Base-by-base conservation (phyloP, 495 filamentous ascomycete species). In the Penicillium dipodomyicola region DNA sequence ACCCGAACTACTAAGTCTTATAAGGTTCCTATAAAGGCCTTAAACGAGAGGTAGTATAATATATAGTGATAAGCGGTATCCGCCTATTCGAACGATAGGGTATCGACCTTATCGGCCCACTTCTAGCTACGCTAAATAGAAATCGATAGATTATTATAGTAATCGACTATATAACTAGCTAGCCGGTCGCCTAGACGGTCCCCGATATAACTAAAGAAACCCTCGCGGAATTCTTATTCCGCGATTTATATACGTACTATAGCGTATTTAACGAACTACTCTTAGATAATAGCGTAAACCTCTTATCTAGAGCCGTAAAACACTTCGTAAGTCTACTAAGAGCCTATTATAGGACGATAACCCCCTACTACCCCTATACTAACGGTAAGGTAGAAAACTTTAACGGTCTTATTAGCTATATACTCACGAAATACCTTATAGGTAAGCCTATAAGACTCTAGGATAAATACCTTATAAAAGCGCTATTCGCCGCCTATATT, bases 341-440 rank as follows among this genome's bases (percentile, higher is more conserved):
- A 5, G 35, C 12, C 9, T 6, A n/a, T 3, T 32, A 56, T 8
- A 5, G 39, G 17, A 23, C 15, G 10, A 42, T 19, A 12, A 56
- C n/a, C 1, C 52, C 5, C 8, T 56, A 47, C 7, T 29, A 48
- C n/a, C 30, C 11, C 4, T 4, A 10, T 4, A 56, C 35, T 15
- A 47, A 56, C 30, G 22, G 43, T 3, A 56, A 56, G 10, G 14
- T 56, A 5, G 43, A 56, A 15, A 56, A 48, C 19, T 48, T 56
- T 22, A 46, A 56, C 48, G 45, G 52, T 2, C 8, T 48, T 29
- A n/a, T 56, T 5, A n/a, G 32, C 14, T 15, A 14, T 8, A 56
- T 48, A 29, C 33, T 56, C 12, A 56, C 20, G 11, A 56, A 56
- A 23, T 48, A 47, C 32, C 32, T 56, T 39, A 47, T 56, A 39